Base-by-base conservation (phyloP, 2,329 filamentous ascomycete species). In the Ascochyta rabiei region DNA sequence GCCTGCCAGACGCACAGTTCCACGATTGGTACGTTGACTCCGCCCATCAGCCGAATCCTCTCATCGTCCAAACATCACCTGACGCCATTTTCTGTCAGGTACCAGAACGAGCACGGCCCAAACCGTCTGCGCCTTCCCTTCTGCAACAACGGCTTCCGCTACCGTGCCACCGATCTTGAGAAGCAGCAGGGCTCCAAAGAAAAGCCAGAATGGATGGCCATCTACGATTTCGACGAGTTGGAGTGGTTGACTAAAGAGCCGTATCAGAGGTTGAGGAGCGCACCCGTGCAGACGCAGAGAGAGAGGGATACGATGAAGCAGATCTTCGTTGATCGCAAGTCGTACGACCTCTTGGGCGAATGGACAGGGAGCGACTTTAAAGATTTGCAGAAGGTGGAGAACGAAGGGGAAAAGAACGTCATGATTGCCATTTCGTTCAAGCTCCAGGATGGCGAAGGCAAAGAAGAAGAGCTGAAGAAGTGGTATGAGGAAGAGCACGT, bases 101-200 rank as follows among this genome's bases (percentile, higher is more conserved):
- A 96, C 80, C 93, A 96, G 79, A 95, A 92, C 75, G 91, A 96
- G 78, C 91, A 96, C 77, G 91, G 91, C 48, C 91, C 91, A 16
- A 85, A 87, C 15, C 88, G 91, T 42, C 83, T 96, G 6, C 88
- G 90, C 43, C 78, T 96, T 13, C 85, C 89, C 4, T 86, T 89
- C 66, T 86, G 93, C 70, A 72, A 78, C 63, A 95, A 91, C 73
- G 91, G 91, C 54, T 87, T 95, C 64, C 88, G 91, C 38, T 96
- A 92, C 77, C 83, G 81, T 23, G 88, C 89, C 8, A 83, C 78
- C 15, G 89, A 93, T 71, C 77, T 79, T 44, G 68, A 67, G 19
- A 53, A 46, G 12, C 52, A 56, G 9, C 53, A 41, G 30, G 69
- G 59, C 51, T 70, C 72, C 59, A 66, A 72, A 56, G 74, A 79